A percentile compares a stretch with the other conserved stretches of the same genome.
Conservation (phyloP, 352 stramenopile genomes). For the Paralagenidium karlingii region DNA sequence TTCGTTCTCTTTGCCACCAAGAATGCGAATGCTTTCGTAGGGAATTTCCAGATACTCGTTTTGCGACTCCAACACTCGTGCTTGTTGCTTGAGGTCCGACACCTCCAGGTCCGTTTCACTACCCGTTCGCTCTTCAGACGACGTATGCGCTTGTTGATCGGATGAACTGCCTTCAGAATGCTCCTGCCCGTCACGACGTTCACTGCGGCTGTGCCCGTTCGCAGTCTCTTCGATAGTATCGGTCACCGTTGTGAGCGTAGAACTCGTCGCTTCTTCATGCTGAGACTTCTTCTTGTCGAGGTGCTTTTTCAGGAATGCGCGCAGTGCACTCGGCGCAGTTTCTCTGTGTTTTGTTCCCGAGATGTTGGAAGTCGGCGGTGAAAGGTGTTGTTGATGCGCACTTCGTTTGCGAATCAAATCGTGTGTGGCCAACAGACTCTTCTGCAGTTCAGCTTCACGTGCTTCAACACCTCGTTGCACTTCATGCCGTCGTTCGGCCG, state of each 20-base stretch:
- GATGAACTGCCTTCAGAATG: no score
- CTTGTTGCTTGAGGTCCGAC: conserved; percentile 61
- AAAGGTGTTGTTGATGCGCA: conserved; percentile 22
- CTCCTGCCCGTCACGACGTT: no score
- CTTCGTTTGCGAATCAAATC: conserved; percentile 56
- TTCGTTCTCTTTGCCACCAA: conserved; percentile 80
- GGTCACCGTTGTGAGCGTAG: neutral
- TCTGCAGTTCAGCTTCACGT: conserved; percentile 68
- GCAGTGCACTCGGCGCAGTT: no score
- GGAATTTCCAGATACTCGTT: conserved; percentile 82
- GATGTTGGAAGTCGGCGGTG: conserved; percentile 1
- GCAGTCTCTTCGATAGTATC: neutral
- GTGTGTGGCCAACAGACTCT: conserved; percentile 73
- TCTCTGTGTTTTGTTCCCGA: no score
- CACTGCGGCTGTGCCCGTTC: no score
- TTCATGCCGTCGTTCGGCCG: conserved; percentile 74
- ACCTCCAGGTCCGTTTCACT: conserved; percentile 7
- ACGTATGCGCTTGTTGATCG: no score
- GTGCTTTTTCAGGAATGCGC: conserved; percentile 8
- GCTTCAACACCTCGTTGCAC: conserved; percentile 77
- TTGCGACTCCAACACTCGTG: conserved; percentile 70
- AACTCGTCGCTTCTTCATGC: conserved; percentile 8
- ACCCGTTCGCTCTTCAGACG: neutral
- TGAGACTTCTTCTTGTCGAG: conserved; percentile 2
- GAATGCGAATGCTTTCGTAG: conserved; percentile 79